Percentiles rank a stretch among this genome's conserved stretches.
These are phyloP conservation scores for Aspergillus versicolor DNA, from an alignment of 2,329 filamentous ascomycete species.

Conservation along the genomic window DNA sequence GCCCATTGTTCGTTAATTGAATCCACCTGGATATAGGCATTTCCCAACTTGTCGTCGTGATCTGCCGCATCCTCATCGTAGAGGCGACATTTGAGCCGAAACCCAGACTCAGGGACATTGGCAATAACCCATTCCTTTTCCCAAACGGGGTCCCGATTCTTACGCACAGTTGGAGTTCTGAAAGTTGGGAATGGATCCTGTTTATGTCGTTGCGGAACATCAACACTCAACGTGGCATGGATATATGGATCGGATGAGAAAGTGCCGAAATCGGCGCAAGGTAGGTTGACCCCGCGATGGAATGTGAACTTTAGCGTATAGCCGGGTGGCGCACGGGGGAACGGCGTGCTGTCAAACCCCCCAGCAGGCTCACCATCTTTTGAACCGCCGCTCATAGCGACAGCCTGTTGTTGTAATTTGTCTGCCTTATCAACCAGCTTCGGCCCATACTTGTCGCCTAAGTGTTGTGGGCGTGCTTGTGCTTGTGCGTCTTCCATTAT, in stretches of 20 bases:
- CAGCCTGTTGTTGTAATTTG: slow-evolving; percentile 36
- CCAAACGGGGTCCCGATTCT: slow-evolving; percentile 74
- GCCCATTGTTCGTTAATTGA: slow-evolving; percentile 64
- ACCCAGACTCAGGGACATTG: slow-evolving; percentile 78
- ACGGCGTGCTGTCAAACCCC: slow-evolving; percentile 75
- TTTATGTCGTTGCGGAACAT: slow-evolving; percentile 74
- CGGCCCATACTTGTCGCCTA: slow-evolving; percentile 36
- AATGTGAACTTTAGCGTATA: slow-evolving; percentile 86
- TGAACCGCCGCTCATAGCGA: slow-evolving; percentile 23
- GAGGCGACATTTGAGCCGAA: slow-evolving; percentile 78
- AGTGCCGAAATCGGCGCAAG: slow-evolving; percentile 74
- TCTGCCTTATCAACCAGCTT: slow-evolving; percentile 42
- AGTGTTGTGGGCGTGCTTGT: slow-evolving; percentile 21
- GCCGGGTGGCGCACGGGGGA: slow-evolving; percentile 71
- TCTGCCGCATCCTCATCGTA: slow-evolving; percentile 90
- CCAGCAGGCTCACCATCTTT: slow-evolving; percentile 58
- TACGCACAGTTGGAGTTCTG: slow-evolving; percentile 73
- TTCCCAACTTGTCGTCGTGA: slow-evolving; percentile 83
- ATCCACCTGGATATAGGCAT: slow-evolving; percentile 69
- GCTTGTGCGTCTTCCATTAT: slow-evolving; percentile 18
- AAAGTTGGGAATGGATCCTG: slow-evolving; percentile 75
- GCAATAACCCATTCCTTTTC: slow-evolving; percentile 83
- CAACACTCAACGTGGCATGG: slow-evolving; percentile 69
- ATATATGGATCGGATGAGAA: slow-evolving; percentile 83
- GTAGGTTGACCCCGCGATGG: slow-evolving; percentile 76